Evolutionary conservation across 805 yeast species (phyloP).

Genomic region (Ogataea nonfermentans): DNA sequence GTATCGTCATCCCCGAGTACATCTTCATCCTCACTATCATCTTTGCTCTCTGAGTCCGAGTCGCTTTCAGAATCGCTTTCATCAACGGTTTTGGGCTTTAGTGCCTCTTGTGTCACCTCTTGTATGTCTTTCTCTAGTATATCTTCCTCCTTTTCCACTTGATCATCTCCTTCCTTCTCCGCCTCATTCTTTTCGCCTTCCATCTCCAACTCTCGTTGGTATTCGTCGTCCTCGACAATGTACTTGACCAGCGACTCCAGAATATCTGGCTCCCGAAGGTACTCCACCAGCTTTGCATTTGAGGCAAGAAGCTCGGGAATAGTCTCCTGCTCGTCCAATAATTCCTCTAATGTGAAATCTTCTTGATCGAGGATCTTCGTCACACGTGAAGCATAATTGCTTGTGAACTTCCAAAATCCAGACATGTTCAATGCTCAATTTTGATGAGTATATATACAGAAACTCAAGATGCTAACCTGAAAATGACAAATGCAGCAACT

Average conservation of each 20-base stretch:
- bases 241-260: conserved; percentile 65
- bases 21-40: conserved; percentile 8
- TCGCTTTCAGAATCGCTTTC: conserved; percentile 18
- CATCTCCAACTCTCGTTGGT: conserved; percentile 28
- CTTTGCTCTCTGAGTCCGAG: conserved; percentile 18
- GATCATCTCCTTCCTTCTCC: conserved; percentile 8
- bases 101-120: not conserved
- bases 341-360: conserved; percentile 49
- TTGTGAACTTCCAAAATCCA: conserved; percentile 40
- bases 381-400: conserved; percentile 57
- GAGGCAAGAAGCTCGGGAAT: conserved; percentile 71
- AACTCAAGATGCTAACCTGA: conserved; percentile 8
- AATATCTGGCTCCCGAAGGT: conserved; percentile 74
- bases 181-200: conserved; percentile 2
- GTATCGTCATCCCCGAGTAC: conserved; percentile 22
- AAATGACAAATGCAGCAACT: conserved; percentile 10
- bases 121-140: not conserved
- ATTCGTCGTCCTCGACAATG: conserved; percentile 51
- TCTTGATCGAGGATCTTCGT: conserved; percentile 50
- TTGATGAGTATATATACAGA: conserved; percentile 2
- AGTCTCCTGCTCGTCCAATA: conserved; percentile 73
- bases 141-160: conserved; percentile 9
- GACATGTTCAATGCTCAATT: conserved; percentile 26
- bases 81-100: not conserved
- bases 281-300: conserved; percentile 73